Evolutionary conservation across 2,329 filamentous ascomycete genomes (phyloP).

Genomic region (Alternaria sp.): DNA sequence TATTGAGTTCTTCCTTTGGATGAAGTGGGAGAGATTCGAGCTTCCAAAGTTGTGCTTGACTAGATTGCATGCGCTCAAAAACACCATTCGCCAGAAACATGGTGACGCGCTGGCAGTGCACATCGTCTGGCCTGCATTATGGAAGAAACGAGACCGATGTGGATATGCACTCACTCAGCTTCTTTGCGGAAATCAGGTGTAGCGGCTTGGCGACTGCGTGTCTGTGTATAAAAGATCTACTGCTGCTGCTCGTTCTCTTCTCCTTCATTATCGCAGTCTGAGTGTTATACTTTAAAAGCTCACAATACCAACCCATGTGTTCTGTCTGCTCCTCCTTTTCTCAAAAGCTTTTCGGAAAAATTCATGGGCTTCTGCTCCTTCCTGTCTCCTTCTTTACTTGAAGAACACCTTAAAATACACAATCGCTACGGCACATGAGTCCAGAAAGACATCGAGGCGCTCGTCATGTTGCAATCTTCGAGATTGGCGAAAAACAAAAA

Average conservation of each 20-base stretch:
- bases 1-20: fast-evolving
- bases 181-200: not conserved
- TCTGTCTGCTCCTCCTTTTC: not conserved
- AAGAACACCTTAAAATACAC: no score
- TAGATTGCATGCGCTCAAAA: not conserved
- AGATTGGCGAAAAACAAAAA: not conserved
- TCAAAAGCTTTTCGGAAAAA: not conserved
- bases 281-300: not conserved
- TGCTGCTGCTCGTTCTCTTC: not conserved
- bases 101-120: not conserved
- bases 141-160: not conserved
- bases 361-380: no score
- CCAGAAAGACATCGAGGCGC: no score
- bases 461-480: not conserved
- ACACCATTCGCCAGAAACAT: not conserved
- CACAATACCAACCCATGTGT: not conserved
- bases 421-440: no score
- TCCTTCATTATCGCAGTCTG: not conserved
- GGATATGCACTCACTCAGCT: not conserved
- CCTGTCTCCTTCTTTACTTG: no score
- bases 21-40: not conserved
- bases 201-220: fast-evolving
- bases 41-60: not conserved
- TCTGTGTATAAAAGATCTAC: not conserved
- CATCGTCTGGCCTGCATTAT: not conserved